Base-by-base conservation (phyloP, 176 grass and related monocot species). In the Microstegium vimineum region DNA sequence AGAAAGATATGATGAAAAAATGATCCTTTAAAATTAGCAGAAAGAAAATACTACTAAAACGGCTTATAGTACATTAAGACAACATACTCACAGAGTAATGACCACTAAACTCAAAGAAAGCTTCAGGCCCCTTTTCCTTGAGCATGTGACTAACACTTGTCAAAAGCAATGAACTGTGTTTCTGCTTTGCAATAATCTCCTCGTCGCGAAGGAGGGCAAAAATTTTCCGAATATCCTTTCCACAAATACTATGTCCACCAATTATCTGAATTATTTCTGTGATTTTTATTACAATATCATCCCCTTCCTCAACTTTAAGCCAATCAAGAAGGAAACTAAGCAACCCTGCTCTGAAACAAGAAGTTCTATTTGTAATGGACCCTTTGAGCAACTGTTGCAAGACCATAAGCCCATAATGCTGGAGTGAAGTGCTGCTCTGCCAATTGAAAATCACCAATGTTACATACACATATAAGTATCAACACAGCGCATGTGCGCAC, bases 311-410 rank as follows among this genome's bases (percentile, higher is more conserved):
- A 41, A 90, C 73, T 81, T 87, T 85, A 85, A 98, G 95, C 95
- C 95, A 95, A 89, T 98, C 95, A 84, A 98, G 95, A 79, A 98
- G 95, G 83, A 93, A 94, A 81, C 90, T 92, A 74, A 98, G 92
- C 63, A 87, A 73, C 87, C 90, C 92, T 66, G 92, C 90, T 87
- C 86, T 94, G 89, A 86, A 98, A 89, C 95, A 98, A 33, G 89
- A 92, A 73, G 88, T 94, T 91, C 95, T 85, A 76, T 98, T 98
- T 49, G 84, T 88, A 78, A 93, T 94, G 57, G 95, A 93, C 76
- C 90, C 92, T 71, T 98, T 95, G 66, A 98, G 86, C 83, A 98
- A 81, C 67, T 86, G 87, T 36, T 88, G 95, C 40, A 98, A 83
- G 74, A 94, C 85, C 80, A 88, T 85, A 78, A 98, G 89, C 52